Evolutionary conservation across 2,329 filamentous ascomycete species (phyloP).

Genomic region (Thelonectria rubi): DNA sequence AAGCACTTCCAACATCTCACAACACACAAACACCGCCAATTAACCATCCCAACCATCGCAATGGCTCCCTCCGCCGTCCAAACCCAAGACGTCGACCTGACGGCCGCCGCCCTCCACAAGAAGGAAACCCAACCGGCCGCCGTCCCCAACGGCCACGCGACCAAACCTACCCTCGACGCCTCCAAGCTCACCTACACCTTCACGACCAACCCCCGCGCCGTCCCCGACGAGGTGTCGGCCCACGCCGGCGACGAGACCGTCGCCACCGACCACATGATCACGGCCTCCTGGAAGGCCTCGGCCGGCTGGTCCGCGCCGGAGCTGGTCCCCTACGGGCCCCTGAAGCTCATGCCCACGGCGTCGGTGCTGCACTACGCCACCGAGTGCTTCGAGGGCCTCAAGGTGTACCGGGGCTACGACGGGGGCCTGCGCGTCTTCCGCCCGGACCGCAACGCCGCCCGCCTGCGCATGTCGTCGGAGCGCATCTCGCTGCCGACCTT

Average conservation of each 20-base stretch:
- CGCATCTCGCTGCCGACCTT: constrained; percentile 82
- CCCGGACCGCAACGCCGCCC: constrained; percentile 75
- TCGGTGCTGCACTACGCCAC: constrained; percentile 88
- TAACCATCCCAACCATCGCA: constrained; percentile 28
- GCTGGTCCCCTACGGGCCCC: constrained; percentile 79
- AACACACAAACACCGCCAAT: constrained; percentile 7
- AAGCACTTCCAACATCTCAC: not conserved
- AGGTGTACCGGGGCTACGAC: constrained; percentile 82
- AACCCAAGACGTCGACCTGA: constrained; percentile 60
- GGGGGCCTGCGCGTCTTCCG: constrained; percentile 80
- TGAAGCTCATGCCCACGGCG: constrained; percentile 82
- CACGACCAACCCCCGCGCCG: constrained; percentile 59
- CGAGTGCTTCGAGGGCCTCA: constrained; percentile 88
- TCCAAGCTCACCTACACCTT: constrained; percentile 67
- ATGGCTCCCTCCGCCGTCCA: constrained; percentile 62
- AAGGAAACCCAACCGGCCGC: constrained; percentile 53
- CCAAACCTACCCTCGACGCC: constrained; percentile 68
- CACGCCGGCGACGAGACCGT: constrained; percentile 61
- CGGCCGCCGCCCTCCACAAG: constrained; percentile 60
- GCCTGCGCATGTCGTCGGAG: constrained; percentile 66
- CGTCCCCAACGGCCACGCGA: constrained; percentile 49
- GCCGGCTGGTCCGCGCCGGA: constrained; percentile 78
- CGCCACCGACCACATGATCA: constrained; percentile 90
- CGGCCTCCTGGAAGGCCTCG: constrained; percentile 70
- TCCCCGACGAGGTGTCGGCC: constrained; percentile 61